Base-by-base conservation (phyloP, 116 monocot species). In the Cymodocea nodosa region DNA sequence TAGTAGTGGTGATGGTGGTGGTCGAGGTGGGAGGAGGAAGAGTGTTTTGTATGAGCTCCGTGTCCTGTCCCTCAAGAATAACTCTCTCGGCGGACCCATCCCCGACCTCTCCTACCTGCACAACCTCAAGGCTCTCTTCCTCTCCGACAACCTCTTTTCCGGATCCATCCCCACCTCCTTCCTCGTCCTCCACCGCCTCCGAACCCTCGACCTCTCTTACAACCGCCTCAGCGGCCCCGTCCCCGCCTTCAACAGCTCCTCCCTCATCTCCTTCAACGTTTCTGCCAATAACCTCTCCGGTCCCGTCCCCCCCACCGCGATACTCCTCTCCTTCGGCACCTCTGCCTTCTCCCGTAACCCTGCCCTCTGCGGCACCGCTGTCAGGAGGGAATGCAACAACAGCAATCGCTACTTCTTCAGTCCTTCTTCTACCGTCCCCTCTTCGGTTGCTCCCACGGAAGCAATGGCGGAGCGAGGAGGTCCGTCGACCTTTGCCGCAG, bases 81-180 rank as follows among this genome's bases (percentile, higher is more conserved):
- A 90, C 72, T 74, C 78, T 39, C 81, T 95, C 63, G 22, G 71
- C 51, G 95, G 95, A 5, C 75, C 79, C 37, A 35, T 90, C 35
- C 93, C 93, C 0, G 82, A 85, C 56, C 84, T 95, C 63, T 85
- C 95, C 74, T 2, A 18, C 9, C 81, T 95, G 23, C 22, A 25
- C 70, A 76, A 81, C 65, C 95, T 95, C 74, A 83, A 83, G 58
- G 74, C 87, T 3, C 90, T 95, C 39, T 90, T 72, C 71, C 83
- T 95, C 30, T 63, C 61, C 59, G 56, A 69, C 71, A 95, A 95
- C 76, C 68, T 11, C 53, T 74, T 95, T 70, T 58, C 79, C 34
- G 95, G 95, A 15, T 35, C 67, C 1, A 79, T 95, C 60, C 90
- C 95, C 0, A 14, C 52, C 44, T 75, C 85, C 2, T 11, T 87